Conservation (phyloP, 2,329 filamentous ascomycete genomes). For the Fusarium sp. region DNA sequence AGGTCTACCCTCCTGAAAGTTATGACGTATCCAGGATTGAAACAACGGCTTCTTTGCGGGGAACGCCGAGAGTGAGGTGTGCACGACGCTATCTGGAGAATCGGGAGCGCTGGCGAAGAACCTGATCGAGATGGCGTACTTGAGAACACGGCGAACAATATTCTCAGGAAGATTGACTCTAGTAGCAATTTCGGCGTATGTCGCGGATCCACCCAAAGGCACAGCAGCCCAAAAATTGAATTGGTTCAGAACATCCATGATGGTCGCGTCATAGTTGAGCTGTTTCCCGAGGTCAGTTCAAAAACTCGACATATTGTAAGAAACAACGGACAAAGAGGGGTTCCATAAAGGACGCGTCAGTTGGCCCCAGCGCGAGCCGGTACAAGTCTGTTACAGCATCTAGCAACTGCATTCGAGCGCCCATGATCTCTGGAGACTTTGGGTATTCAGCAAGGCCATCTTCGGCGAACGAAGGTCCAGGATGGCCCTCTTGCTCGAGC, state of each 20-base stretch:
- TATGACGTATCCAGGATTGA: conserved; percentile 46
- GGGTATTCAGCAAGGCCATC: conserved; percentile 24
- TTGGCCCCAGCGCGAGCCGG: conserved; percentile 29
- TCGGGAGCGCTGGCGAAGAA: conserved; percentile 49
- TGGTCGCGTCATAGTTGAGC: conserved; percentile 21
- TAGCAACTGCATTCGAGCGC: conserved; percentile 25
- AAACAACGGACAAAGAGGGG: conserved; percentile 17
- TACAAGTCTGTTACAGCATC: conserved; percentile 27
- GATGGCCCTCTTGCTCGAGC: conserved; percentile 17
- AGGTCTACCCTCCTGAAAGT: conserved; percentile 54
- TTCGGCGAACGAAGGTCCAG: conserved; percentile 19
- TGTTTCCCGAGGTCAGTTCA: not conserved
- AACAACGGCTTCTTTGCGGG: not conserved
- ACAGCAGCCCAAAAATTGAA: conserved; percentile 47
- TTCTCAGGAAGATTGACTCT: conserved; percentile 55
- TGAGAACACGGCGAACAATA: conserved; percentile 56
- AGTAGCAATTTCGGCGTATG: conserved; percentile 46
- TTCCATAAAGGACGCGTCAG: conserved; percentile 15
- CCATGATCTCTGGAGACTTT: conserved; percentile 29
- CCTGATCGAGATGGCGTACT: conserved; percentile 56
- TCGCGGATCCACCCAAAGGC: conserved; percentile 39
- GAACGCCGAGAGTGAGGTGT: conserved; percentile 55
- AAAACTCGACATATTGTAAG: too few species aligned
- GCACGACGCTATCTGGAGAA: conserved; percentile 43
- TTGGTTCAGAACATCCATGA: conserved; percentile 39